A percentile compares a stretch with the other conserved stretches of the same genome.
Evolutionary conservation across 805 yeast genomes (phyloP).

Genomic region (Metschnikowia shivogae): DNA sequence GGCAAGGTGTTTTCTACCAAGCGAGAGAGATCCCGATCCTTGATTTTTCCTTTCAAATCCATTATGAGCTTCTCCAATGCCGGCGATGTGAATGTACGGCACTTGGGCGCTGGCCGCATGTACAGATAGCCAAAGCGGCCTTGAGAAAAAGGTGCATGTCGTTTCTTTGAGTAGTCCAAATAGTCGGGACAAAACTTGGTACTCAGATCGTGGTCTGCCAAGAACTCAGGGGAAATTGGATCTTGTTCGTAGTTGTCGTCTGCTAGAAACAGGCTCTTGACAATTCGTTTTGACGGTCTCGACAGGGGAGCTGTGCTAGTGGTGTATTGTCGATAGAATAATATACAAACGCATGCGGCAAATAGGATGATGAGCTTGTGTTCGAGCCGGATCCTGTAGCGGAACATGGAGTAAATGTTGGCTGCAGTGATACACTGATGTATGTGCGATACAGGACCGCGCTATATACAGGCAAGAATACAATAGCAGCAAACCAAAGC

Average conservation of each 20-base stretch:
- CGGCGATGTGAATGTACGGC: slow-evolving; percentile 67
- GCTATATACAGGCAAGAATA: background rate
- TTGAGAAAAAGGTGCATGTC: slow-evolving; percentile 53
- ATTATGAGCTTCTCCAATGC: slow-evolving; percentile 59
- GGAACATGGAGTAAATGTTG: background rate
- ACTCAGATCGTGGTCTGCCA: slow-evolving; percentile 17
- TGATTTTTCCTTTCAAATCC: slow-evolving; percentile 47
- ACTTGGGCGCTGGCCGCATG: slow-evolving; percentile 69
- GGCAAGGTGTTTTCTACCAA: slow-evolving; percentile 81
- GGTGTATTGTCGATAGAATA: background rate
- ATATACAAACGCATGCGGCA: background rate
- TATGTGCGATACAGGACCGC: background rate
- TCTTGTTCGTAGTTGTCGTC: background rate
- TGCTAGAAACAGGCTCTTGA: slow-evolving; percentile 2
- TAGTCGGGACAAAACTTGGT: slow-evolving; percentile 54
- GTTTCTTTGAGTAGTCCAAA: slow-evolving; percentile 49
- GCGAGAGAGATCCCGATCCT: slow-evolving; percentile 64
- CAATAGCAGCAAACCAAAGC: background rate
- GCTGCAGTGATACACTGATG: background rate
- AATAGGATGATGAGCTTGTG: background rate
- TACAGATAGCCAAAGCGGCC: slow-evolving; percentile 60
- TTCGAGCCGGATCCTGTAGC: background rate
- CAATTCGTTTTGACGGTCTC: background rate
- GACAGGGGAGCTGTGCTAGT: background rate
- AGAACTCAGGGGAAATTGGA: slow-evolving; percentile 15